These are phyloP conservation scores for Endocalyx cinctus DNA, from an alignment of 2,329 filamentous ascomycete genomes.

Conservation along the genomic window DNA sequence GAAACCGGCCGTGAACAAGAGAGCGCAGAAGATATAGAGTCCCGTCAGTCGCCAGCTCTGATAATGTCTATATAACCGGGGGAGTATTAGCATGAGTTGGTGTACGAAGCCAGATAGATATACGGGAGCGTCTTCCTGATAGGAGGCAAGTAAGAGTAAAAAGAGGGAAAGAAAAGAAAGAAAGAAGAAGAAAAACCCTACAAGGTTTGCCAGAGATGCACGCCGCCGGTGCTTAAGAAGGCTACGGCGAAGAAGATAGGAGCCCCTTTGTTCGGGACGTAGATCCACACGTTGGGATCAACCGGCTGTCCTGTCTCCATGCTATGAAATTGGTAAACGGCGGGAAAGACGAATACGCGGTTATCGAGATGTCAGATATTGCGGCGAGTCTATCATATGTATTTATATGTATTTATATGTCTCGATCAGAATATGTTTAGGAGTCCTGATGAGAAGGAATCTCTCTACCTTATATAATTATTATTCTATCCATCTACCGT, in stretches of 20 bases:
- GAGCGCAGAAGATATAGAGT: slow-evolving; percentile 48
- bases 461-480: too few species aligned
- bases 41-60: slow-evolving; percentile 52
- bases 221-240: slow-evolving; percentile 32
- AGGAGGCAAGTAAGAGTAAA: background rate
- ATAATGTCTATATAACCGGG: slow-evolving; percentile 37
- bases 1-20: slow-evolving; percentile 54
- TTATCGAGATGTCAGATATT: too few species aligned
- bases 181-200: slow-evolving; percentile 30
- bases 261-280: slow-evolving; percentile 42
- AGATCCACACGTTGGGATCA: slow-evolving; percentile 40
- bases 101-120: slow-evolving; percentile 1
- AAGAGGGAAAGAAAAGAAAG: background rate
- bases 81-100: too few species aligned
- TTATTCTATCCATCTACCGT: too few species aligned
- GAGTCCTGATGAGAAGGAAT: too few species aligned
- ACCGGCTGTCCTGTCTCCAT: slow-evolving; percentile 33
- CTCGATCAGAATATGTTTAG: too few species aligned
- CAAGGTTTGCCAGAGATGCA: slow-evolving; percentile 41
- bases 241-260: slow-evolving; percentile 42
- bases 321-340: too few species aligned
- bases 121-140: slow-evolving; percentile 1
- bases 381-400: too few species aligned
- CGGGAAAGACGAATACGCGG: too few species aligned
- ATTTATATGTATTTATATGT: too few species aligned